Evolutionary conservation across 202 grass and related monocot genomes (phyloP).

Genomic region (Digitaria exilis): DNA sequence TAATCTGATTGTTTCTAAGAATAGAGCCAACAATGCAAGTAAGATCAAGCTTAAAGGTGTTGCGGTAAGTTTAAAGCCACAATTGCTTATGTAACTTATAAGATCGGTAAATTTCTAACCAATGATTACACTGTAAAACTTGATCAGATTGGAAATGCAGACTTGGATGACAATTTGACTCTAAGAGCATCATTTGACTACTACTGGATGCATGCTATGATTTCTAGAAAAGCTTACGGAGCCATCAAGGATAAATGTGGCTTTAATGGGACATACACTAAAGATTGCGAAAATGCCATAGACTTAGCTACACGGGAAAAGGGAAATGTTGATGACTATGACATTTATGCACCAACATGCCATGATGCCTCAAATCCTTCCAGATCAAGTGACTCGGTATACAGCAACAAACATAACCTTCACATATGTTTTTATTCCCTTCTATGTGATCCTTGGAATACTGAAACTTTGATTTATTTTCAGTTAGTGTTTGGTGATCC

Average conservation of each 20-base stretch:
- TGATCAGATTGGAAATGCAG: constrained; percentile 67
- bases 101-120: constrained; percentile 32
- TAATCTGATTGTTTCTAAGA: constrained; percentile 60
- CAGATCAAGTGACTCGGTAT: constrained; percentile 48
- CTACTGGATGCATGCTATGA: constrained; percentile 68
- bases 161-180: constrained; percentile 55
- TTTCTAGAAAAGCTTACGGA: constrained; percentile 56
- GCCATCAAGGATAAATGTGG: constrained; percentile 49
- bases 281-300: constrained; percentile 49
- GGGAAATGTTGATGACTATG: constrained; percentile 59
- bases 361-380: constrained; percentile 48
- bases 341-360: constrained; percentile 64
- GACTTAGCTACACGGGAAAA: constrained; percentile 46
- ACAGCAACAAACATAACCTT: constrained; percentile 23
- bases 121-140: constrained; percentile 27
- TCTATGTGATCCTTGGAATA: constrained; percentile 26
- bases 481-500: constrained; percentile 59
- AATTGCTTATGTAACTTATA: constrained; percentile 34
- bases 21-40: constrained; percentile 28
- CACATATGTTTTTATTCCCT: constrained; percentile 6
- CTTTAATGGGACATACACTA: constrained; percentile 51
- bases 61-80: constrained; percentile 56
- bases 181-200: constrained; percentile 57
- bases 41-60: constrained; percentile 62
- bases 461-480: constrained; percentile 32